Base-by-base conservation (phyloP, 176 grass and related monocot species). In the Ampelocalamus luodianensis region DNA sequence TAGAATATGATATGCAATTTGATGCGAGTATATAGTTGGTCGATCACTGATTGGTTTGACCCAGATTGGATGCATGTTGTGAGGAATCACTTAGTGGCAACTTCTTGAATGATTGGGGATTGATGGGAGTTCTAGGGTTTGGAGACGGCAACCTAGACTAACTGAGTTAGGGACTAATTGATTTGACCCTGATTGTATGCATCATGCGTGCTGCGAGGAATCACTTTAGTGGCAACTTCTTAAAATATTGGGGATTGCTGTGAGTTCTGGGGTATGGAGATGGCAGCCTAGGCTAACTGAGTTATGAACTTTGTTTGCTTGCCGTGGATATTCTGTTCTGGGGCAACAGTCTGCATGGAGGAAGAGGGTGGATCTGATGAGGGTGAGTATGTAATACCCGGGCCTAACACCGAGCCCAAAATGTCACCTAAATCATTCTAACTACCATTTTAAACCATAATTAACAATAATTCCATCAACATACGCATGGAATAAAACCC, bases 141-240 rank as follows among this genome's bases (percentile, higher is more conserved):
- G 29, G 29, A 29, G 29, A 29, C 1, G 29, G 29, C 29, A 29
- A 29, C 29, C 29, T 29, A 29, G 29, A 29, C 29, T 29, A 29
- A 29, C 29, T 29, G 29, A 29, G 29, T 29, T 29, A 29, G 29
- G 29, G 29, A 29, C 29, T 29, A 29, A 29, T 29, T 29, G 29
- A 29, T 29, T 29, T 29, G 29, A 29, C 29, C 29, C 29, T 29
- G 29, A 29, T 29, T 29, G 29, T 0, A 29, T 29, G 29, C 29
- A 29, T 29, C 29, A 29, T 29, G 29, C 29, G 1, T 29, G 29
- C 1, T 29, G 29, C 29, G 29, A 29, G 29, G 29, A 29, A 29
- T 29, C 29, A 29, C 29, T 29, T 80, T 65, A 15, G n/a, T 64
- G 5, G 44, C 26, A 78, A 77, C 40, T 44, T 88, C 45, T 40